Conservation (phyloP, 2,329 filamentous ascomycete species). For the Rachicladosporium sp. region DNA sequence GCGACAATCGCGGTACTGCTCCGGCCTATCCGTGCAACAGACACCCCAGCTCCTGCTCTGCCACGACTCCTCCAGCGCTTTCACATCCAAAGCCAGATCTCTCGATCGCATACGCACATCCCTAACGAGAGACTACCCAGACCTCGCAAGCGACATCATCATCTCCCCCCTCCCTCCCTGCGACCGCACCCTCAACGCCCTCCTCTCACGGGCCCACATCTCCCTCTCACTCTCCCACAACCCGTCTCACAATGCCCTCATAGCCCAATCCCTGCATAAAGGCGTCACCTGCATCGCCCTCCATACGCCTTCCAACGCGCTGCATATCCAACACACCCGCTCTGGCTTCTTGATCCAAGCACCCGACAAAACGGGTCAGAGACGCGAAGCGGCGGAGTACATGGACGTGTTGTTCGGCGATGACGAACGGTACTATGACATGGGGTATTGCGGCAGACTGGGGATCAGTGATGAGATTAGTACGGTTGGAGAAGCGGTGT, state of each 20-base stretch:
- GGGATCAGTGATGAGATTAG: not conserved
- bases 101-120: constrained; percentile 60
- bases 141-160: constrained; percentile 51
- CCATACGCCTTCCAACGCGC: constrained; percentile 63
- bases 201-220: constrained; percentile 60
- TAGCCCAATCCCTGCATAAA: constrained; percentile 71
- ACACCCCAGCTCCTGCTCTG: constrained; percentile 64
- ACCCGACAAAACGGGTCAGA: not conserved
- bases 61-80: no score
- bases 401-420: not conserved
- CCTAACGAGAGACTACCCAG: constrained; percentile 49
- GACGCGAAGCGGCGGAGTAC: not conserved
- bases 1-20: constrained; percentile 38
- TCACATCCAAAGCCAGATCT: constrained; percentile 60
- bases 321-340: constrained; percentile 58
- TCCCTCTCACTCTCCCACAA: constrained; percentile 69
- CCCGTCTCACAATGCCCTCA: constrained; percentile 79
- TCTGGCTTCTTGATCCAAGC: not conserved
- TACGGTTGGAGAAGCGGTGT: not conserved
- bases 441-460: not conserved
- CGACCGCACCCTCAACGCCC: constrained; percentile 66
- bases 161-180: constrained; percentile 66
- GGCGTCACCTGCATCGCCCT: constrained; percentile 68
- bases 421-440: not conserved
- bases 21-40: constrained; percentile 33